phyloP scores from a whole-genome alignment of 75 land plant species.

The Selaginella moellendorffii region DNA sequence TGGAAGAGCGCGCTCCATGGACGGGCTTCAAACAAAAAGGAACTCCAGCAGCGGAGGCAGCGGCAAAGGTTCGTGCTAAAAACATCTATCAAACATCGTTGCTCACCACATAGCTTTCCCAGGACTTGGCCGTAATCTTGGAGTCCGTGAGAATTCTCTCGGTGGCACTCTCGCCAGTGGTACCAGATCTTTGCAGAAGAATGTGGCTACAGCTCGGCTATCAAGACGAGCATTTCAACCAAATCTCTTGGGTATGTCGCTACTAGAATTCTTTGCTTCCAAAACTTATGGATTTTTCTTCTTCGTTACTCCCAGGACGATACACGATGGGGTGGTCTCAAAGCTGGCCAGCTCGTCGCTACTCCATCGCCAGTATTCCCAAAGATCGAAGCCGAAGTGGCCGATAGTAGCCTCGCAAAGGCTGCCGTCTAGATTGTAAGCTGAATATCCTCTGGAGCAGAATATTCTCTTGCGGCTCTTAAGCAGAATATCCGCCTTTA shows the following conservation, averaged over 20 bases:
- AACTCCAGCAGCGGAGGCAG: constrained; percentile 55
- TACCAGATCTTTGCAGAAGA: constrained; percentile 48
- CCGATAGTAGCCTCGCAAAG: background rate
- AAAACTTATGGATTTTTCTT: background rate
- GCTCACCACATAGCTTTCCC: too few species aligned
- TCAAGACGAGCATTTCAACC: constrained; percentile 38
- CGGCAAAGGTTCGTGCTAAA: too few species aligned
- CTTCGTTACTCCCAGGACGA: constrained; percentile 38
- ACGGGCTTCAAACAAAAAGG: constrained; percentile 75
- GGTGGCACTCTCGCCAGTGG: constrained; percentile 73
- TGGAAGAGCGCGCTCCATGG: constrained; percentile 91
- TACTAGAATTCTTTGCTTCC: background rate
- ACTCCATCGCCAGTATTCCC: constrained; percentile 72
- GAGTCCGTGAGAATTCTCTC: constrained; percentile 84
- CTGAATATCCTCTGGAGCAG: background rate
- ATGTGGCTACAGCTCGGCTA: constrained; percentile 82
- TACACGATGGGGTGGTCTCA: constrained; percentile 87
- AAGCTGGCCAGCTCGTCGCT: constrained; percentile 64
- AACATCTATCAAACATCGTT: too few species aligned
- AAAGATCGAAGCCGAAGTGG: constrained; percentile 41
- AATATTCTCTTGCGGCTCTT: background rate
- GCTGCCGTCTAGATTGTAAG: background rate
- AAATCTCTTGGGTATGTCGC: constrained; percentile 62
- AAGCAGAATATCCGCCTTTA: background rate
- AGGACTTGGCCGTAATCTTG: constrained; percentile 78